Base-by-base conservation (phyloP, 257 asterid species). In the Parsonsia alboflavescens region DNA sequence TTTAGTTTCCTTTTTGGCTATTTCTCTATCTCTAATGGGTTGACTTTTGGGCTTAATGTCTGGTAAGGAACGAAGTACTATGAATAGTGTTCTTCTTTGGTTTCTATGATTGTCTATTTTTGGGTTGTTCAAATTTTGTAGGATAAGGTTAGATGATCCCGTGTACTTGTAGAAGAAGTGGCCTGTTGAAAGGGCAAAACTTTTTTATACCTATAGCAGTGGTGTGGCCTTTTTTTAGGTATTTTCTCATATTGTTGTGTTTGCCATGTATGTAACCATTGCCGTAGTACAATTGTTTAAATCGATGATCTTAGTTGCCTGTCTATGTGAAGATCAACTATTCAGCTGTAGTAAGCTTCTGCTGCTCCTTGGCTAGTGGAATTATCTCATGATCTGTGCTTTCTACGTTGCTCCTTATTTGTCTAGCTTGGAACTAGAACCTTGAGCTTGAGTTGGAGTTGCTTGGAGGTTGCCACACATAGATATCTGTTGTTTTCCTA, bases 11-110 rank as follows among this genome's bases (percentile, higher is more conserved):
- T 64, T 26, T 63, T 63, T 63, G 69, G 26, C 45, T 15, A 33
- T 63, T 58, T 66, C 53, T 13, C 6, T 10, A 44, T 49, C 48
- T n/a, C 54, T 80, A 22, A 53, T 16, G 58, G 66, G 81, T 80
- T 76, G 84, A 76, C 81, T 80, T 80, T 54, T 21, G 22, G 52
- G 41, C 24, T 5, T 65, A 12, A 52, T 36, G 26, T 19, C 8
- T 49, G 68, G 28, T 36, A 33, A 36, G 11, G 45, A 28, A n/a
- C n/a, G 30, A 70, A 24, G 10, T 75, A 9, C 44, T 66, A 39
- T 12, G 66, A 52, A 24, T 33, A 24, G 28, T 30, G 68, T 12
- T 75, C 2, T 17, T 64, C 45, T 56, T 64, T 62, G n/a, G 28
- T 33, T 72, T 72, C 28, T 26, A 4, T 22, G 73, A 53, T 26